Percentiles rank a stretch among this genome's conserved stretches.
These are phyloP conservation scores for Cardamine resedifolia DNA, from an alignment of 345 rosid genomes.

Conservation along the genomic window DNA sequence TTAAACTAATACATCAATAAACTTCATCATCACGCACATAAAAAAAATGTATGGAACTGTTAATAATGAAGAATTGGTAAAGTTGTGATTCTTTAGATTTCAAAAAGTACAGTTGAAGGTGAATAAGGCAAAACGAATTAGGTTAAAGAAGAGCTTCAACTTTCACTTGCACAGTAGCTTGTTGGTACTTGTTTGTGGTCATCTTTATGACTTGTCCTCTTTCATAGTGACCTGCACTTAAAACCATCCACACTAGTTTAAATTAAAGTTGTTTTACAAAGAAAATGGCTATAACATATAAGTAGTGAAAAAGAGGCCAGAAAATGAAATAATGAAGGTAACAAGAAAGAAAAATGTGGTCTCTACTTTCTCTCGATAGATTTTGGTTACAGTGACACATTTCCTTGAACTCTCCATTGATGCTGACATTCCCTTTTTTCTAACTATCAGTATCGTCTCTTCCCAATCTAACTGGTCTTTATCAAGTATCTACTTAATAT, in stretches of 20 bases:
- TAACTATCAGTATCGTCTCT: conserved; percentile 35
- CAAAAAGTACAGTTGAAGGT: conserved; percentile 15
- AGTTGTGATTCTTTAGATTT: conserved; percentile 9
- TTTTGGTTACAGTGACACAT: conserved; percentile 11
- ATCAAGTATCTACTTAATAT: not conserved
- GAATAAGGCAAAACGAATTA: conserved; percentile 30
- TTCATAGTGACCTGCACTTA: conserved; percentile 1
- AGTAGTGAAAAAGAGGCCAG: conserved; percentile 10
- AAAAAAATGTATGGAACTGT: not conserved
- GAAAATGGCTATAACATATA: conserved; percentile 12
- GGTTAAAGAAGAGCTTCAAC: conserved; percentile 34
- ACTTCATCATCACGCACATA: not conserved
- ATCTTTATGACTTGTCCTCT: conserved; percentile 34
- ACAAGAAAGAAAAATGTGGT: conserved; percentile 32
- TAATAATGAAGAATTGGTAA: not conserved
- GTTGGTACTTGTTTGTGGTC: conserved; percentile 37
- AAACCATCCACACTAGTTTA: conserved; percentile 1
- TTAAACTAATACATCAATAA: not conserved
- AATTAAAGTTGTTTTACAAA: not conserved
- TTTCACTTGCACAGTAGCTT: conserved; percentile 32
- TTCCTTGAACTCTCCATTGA: conserved; percentile 24
- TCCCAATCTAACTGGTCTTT: not conserved
- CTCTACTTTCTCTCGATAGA: conserved; percentile 36
- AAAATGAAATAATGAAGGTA: conserved; percentile 32
- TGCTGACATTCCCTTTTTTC: not conserved